Evolutionary conservation across 345 rosid species (phyloP), one percentile per base, ranked within the genome.

Genomic region (Eucalyptus shirleyi): DNA sequence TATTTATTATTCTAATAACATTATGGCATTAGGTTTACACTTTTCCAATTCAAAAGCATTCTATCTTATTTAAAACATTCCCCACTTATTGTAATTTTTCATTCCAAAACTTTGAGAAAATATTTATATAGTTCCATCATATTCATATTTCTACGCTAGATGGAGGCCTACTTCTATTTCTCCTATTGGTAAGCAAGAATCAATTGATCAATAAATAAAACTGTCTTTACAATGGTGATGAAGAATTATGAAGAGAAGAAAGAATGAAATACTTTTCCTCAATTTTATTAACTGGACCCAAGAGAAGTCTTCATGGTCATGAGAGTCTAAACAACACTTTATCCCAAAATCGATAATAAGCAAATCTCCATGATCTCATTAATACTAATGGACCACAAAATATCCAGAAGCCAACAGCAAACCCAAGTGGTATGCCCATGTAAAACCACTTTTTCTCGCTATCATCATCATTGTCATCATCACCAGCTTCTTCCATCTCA

Each of bases 391-490:
- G 50, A 42, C 50, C 87, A 34, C 47, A 42, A 45, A 83, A 44
- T 26, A 47, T n/a, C 87, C 53, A 83, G 37, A 83, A 83, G 19
- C 55, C 87, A 42, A 45, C 17, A 0, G 4, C 37, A 0, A 47
- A 47, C 26, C 87, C 87, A 50, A 45, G 10, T 3, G 32, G 53
- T 15, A 45, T 83, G 51, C n/a, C 50, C 87, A 40, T 45, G 37
- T 42, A 83, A 30, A 83, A 83, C 55, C 87, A 44, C 32, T 15
- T 50, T 26, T 83, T 23, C 51, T 26, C 51, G 0, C 50, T 42
- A 14, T 83, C 87, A 15, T 44, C 51, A 15, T 44, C 6, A 0
- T 44, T 0, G 37, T 18, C 32, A 0, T 26, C 26, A 4, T 26
- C 50, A 18, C n/a, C 37, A 14, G 15, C 53, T 40, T 50, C 87